Conservation (phyloP, 2,329 filamentous ascomycete species). For the Fusarium globosum region DNA sequence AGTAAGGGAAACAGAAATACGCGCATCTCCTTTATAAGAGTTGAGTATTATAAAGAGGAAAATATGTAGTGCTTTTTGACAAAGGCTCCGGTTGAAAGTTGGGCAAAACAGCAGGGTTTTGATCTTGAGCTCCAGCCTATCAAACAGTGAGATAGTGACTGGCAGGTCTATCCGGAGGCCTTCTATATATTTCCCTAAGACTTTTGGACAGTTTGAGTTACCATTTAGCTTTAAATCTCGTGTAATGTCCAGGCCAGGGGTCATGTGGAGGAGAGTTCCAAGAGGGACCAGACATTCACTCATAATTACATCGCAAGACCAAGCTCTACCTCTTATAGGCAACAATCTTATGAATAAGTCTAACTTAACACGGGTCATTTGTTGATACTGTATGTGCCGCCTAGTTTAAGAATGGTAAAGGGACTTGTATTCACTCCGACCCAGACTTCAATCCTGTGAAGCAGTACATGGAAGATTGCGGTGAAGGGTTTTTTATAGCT, state of each 20-base stretch:
- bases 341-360: fast-evolving
- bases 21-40: not conserved
- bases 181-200: fast-evolving
- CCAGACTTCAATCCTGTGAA: not conserved
- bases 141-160: not conserved
- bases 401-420: not conserved
- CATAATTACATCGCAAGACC: not conserved
- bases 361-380: not conserved
- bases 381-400: too few species aligned
- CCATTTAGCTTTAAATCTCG: not conserved
- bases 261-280: not conserved
- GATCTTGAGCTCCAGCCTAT: not conserved
- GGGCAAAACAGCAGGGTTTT: not conserved
- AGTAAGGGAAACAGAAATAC: not conserved
- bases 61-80: not conserved
- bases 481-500: too few species aligned
- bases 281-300: not conserved
- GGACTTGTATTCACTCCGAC: not conserved
- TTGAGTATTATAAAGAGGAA: too few species aligned
- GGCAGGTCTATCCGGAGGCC: not conserved
- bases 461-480: not conserved
- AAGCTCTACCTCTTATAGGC: not conserved
- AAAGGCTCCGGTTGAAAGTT: not conserved
- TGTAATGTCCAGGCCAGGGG: not conserved
- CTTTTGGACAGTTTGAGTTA: not conserved